Base-by-base conservation (phyloP, 2,329 filamentous ascomycete genomes). In the Boeremia exigua region DNA sequence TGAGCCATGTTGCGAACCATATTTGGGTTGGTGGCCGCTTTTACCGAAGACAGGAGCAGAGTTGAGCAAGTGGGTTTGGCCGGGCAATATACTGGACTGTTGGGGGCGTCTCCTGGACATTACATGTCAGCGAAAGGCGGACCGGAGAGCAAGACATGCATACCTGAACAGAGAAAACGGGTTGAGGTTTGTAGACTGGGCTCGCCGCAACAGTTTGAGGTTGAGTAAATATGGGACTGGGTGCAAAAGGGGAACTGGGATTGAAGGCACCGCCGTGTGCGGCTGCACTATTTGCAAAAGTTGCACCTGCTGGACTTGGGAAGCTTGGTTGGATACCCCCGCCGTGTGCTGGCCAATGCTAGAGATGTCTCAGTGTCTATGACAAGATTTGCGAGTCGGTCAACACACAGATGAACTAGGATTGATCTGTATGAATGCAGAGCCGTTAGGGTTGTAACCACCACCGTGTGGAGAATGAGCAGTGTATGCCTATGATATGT, bases 401-500 rank as follows among this genome's bases (percentile, higher is more conserved):
- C 8, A 1, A 23, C 53, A 30, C 36, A 67, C 64, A 6, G 56
- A 46, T 19, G 30, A 11, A 15, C 30, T 50, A 53, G 45, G 15
- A 9, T 37, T 50, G 56, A 49, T 6, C 23, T 44, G 56, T 6
- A 56, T 51, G 42, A 63, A 67, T 1, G 54, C 43, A 36, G 54
- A 49, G 25, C 38, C 39, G 46, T 56, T 58, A 11, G 65, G 65
- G 49, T 62, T 60, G 27, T 60, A 61, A 27, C 59, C 65, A 45
- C 67, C 63, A 27, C 66, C 66, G 65, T 69, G 66, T 54, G 50
- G 57, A 29, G 53, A 19, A 32, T 52, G 46, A 15, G 51, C 36
- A 58, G 57, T 28, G 40, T 63, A 65, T 54, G 62, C 67, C 67
- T 69, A 52, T n/a, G 23, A 17, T 42, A 15, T 27, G 19, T 62